Evolutionary conservation across 164 flowering plant genomes (phyloP), one percentile per base, ranked within the genome.

Genomic region (Berberis vulgaris): DNA sequence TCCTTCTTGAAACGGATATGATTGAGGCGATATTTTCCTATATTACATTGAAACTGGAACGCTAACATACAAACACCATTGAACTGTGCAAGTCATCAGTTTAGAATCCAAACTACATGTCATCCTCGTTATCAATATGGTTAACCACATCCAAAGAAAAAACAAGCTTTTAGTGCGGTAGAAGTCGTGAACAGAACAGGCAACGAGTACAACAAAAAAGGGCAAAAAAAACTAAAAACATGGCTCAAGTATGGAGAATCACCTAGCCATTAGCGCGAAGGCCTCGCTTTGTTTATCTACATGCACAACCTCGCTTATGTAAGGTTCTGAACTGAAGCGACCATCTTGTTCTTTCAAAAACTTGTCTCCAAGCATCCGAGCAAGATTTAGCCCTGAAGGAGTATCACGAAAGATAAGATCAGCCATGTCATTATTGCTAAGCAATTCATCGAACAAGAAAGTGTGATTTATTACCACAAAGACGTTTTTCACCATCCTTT

Each of bases 361-460:
- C 65, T 91, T 94, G 79, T 94, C 97, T 57, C 99, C 99, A 67
- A 94, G 96, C 97, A 91, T 86, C 67, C 99, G 80, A 62, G 88
- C 95, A 70, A 94, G 90, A 74, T 87, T 91, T 65, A 94, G 69
- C 65, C 99, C 99, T 94, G 74, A 69, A 69, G 1, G 26, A 68
- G 43, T 45, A 39, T 7, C 39, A 40, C 59, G 42, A n/a, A 50
- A 58, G 5, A 45, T 10, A 41, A 9, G 47, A 40, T 59, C 61
- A 67, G 56, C 41, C 43, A 26, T 43, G 5, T 45, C 7, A 72
- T 43, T 40, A 50, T 60, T n/a, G 9, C 4, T 45, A 50, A 42
- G 10, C n/a, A 9, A 43, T 39, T 54, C 44, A 52, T 41, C 1
- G 26, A 52, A 61, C 8, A 42, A 2, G 6, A 41, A 49, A 68